Base-by-base conservation (phyloP, 805 yeast genomes). In the Myxozyma udenii region DNA sequence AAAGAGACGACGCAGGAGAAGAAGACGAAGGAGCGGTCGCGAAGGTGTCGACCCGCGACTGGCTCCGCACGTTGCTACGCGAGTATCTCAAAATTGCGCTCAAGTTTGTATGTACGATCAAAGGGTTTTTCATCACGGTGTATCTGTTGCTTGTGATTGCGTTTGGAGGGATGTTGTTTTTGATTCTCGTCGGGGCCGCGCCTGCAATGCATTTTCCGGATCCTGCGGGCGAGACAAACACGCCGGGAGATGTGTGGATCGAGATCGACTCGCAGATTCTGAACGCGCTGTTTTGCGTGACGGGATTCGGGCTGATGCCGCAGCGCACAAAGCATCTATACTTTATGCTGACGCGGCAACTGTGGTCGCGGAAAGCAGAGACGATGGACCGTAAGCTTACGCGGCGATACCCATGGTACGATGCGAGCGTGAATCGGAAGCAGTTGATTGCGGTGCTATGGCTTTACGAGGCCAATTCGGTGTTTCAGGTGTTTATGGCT, bases 141-240 rank as follows among this genome's bases (percentile, higher is more conserved):
- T 58, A 58, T 28, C 44, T 58, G 22, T 19, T 18, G 2, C 51
- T 54, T 7, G 61, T 58, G 12, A 56, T 58, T 22, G 61, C 61
- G 1, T 58, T 55, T 36, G 61, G 61, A 16, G 61, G 61, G 11
- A 58, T 58, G 61, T 50, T 58, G n/a, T 58, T 58, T 39, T 32
- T 58, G 16, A 50, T 58, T 22, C 44, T 58, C 14, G 47, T 46
- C 23, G 60, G 60, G 2, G 61, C 61, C 9, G 52, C 61, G 1
- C 61, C 61, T 5, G 61, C 58, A 11, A 58, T 58, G 61, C 41
- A 53, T 14, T 36, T 26, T 6, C 55, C 22, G 6, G 57, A 44
- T 22, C 57, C 56, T 21, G 58, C 60, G 11, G 46, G 45, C 41
- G 54, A 51, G 9, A 47, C 50, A 18, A 56, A 50, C 12, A 51